A percentile compares a stretch with the other conserved stretches of the same genome.
Conservation (phyloP, 345 rosid species). For the Anacardium occidentale region DNA sequence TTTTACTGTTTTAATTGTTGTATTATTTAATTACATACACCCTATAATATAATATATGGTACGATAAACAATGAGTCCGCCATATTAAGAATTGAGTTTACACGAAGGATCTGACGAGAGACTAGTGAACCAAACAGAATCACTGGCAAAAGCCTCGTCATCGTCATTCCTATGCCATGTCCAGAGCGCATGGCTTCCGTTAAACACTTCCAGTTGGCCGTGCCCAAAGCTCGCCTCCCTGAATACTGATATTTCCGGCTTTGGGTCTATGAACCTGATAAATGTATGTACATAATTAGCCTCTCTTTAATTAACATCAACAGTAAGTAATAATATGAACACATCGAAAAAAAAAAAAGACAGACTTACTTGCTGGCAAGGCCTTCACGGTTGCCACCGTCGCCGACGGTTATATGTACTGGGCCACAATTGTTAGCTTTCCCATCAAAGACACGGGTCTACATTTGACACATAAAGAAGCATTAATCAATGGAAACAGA, state of each 20-base stretch:
- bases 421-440: constrained; percentile 57
- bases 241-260: constrained; percentile 48
- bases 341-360: neutral
- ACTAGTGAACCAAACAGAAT: constrained; percentile 55
- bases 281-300: neutral
- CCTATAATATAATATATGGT: no score
- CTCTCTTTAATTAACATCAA: neutral
- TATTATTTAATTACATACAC: no score
- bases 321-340: neutral
- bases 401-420: constrained; percentile 65
- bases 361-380: constrained; percentile 50
- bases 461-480: neutral
- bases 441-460: constrained; percentile 65
- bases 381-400: constrained; percentile 83
- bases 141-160: constrained; percentile 30
- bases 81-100: neutral
- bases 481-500: neutral
- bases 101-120: constrained; percentile 50
- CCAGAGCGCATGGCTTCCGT: constrained; percentile 71
- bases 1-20: no score
- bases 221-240: constrained; percentile 89
- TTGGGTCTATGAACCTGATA: constrained; percentile 46
- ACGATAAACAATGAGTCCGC: no score
- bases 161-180: constrained; percentile 76
- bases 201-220: constrained; percentile 61